Percentiles rank a stretch among this genome's conserved stretches.
These are phyloP conservation scores for Coemansia sp. DNA, from an alignment of 192 early-diverging fungal genomes.

Conservation along the genomic window DNA sequence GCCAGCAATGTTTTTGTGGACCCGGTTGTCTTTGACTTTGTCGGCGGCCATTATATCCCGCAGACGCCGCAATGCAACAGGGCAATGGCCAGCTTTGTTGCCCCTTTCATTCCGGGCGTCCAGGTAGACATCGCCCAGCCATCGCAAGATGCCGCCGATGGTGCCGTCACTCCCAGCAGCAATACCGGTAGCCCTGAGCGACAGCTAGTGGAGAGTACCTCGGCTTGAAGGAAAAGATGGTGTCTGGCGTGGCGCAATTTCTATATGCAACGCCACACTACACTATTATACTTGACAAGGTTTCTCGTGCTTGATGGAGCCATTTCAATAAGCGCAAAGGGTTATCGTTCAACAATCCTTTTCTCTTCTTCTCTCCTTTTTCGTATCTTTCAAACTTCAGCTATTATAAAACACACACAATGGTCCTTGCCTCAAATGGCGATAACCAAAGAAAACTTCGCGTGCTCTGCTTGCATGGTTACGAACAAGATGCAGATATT, in stretches of 20 bases:
- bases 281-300: background rate
- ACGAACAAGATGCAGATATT: conserved; percentile 48
- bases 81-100: conserved; percentile 29
- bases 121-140: background rate
- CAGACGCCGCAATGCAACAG: conserved; percentile 39
- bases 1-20: conserved; percentile 18
- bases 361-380: background rate
- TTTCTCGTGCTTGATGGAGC: too few relatives aligned
- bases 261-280: background rate
- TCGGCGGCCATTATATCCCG: conserved; percentile 52
- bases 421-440: background rate
- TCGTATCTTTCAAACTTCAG: background rate
- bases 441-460: conserved; percentile 16
- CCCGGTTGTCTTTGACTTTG: conserved; percentile 47
- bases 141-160: background rate
- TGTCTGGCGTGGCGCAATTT: conserved; percentile 9
- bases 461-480: conserved; percentile 56
- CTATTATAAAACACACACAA: background rate
- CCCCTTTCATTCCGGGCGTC: conserved; percentile 36
- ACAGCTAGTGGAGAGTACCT: background rate
- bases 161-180: background rate
- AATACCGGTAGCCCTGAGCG: background rate
- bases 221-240: background rate
- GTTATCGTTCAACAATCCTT: background rate
- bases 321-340: background rate